Base-by-base conservation (phyloP, 306 rosid species). In the Trifolium fragiferum region DNA sequence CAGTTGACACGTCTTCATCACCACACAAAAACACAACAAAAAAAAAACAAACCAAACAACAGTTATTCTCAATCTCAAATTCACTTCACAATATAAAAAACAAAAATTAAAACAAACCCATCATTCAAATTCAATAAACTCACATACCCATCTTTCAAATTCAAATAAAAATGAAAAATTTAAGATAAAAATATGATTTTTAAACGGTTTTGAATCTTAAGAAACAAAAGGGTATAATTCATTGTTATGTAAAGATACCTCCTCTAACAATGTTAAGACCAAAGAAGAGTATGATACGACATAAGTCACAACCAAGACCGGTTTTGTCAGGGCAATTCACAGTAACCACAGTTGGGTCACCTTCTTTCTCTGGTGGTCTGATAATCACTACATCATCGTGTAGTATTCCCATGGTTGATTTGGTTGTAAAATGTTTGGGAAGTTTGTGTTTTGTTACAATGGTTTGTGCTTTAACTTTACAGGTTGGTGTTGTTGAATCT, bases 271-370 rank as follows among this genome's bases (percentile, higher is more conserved):
- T 92, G 93, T 78, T 88, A n/a, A 94, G 86, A 74, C 95, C 93
- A 76, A 92, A 94, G 83, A 87, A 90, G 87, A 94, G 99, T 75
- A 94, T 87, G 86, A 90, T 86, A 44, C 99, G 96, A 73, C 99
- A 94, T 87, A 94, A 76, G 76, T 94, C 99, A 73, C 92, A 90
- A 23, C 97, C 99, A 23, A 94, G 68, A n/a, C 99, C 99, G 12
- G 96, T 90, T 53, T 92, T 94, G 77, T 94, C 99, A 7, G 99
- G 99, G 74, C 99, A 94, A 73, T 94, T 94, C 4, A 94, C 92
- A 8, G 99, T 94, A 51, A 94, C 82, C 19, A 92, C 89, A 30
- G 51, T 86, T 0, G 96, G 88, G 20, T 89, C 99, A 16, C 84
- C 88, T 72, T 87, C 90, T 79, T 78, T 89, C 55, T 90, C 93